Percentiles rank a stretch among this genome's conserved stretches.
Evolutionary conservation across 805 yeast species (phyloP).

Genomic region (Barnettozyma californica): DNA sequence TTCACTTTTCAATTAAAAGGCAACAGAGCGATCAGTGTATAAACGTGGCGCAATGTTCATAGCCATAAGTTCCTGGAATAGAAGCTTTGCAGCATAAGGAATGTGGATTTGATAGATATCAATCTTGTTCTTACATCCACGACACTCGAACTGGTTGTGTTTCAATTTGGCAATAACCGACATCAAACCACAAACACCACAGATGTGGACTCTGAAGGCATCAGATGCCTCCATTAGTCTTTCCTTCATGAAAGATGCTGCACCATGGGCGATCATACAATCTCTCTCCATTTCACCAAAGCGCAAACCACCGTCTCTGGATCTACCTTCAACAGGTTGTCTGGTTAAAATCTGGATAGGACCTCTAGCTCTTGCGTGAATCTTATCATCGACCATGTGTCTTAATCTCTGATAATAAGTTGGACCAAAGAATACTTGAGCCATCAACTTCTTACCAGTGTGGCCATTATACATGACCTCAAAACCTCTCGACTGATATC

Average conservation of each 20-base stretch:
- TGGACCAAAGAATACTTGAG: constrained; percentile 99
- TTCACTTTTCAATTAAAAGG: constrained; percentile 23
- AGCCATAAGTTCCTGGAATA: constrained; percentile 99
- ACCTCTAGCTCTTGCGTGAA: constrained; percentile 98
- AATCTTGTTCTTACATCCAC: constrained; percentile 97
- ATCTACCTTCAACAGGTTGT: constrained; percentile 99
- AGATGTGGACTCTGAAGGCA: constrained; percentile 95
- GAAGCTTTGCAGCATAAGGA: constrained; percentile 96
- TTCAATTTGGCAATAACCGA: constrained; percentile 94
- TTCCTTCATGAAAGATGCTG: constrained; percentile 96
- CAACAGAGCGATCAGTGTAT: constrained; percentile 86
- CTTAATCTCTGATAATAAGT: constrained; percentile 97
- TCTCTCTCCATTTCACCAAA: constrained; percentile 99
- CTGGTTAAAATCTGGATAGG: constrained; percentile 97
- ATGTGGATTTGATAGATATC: constrained; percentile 96
- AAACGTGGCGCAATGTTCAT: constrained; percentile 97
- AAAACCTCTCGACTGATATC: constrained; percentile 96
- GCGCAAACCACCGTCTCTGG: constrained; percentile 98
- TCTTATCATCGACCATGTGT: constrained; percentile 99
- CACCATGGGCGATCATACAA: constrained; percentile 99
- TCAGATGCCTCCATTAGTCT: constrained; percentile 98
- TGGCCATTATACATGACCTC: constrained; percentile 99
- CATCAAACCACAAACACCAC: constrained; percentile 99
- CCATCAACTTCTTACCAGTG: constrained; percentile 96
- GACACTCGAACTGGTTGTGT: constrained; percentile 97